These are phyloP conservation scores for Pseudovirgaria hyperparasitica DNA, from an alignment of 2,329 filamentous ascomycete species.

Conservation along the genomic window DNA sequence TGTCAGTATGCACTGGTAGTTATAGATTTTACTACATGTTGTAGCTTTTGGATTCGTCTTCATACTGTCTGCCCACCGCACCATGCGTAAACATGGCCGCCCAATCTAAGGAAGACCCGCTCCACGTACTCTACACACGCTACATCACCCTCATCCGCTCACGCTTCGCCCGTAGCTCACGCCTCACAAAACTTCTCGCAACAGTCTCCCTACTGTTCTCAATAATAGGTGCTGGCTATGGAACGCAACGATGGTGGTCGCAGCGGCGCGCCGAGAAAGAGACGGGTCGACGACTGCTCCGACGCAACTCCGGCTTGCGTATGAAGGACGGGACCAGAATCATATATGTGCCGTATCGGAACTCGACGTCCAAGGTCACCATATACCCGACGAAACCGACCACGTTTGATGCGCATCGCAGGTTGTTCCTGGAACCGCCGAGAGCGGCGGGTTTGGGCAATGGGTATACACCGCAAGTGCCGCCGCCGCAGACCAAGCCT, in stretches of 20 bases:
- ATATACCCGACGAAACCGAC: slow-evolving; percentile 83
- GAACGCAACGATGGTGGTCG: slow-evolving; percentile 66
- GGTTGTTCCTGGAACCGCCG: slow-evolving; percentile 85
- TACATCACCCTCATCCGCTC: slow-evolving; percentile 37
- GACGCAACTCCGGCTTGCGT: slow-evolving; percentile 83
- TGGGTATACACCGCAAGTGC: slow-evolving; percentile 51
- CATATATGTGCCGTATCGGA: slow-evolving; percentile 88
- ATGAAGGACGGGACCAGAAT: slow-evolving; percentile 92
- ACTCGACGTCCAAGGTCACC: slow-evolving; percentile 77
- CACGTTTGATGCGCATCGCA: slow-evolving; percentile 90
- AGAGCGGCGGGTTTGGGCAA: slow-evolving; percentile 66
- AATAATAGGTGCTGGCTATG: slow-evolving; percentile 68
- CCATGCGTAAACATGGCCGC: slow-evolving; percentile 53
- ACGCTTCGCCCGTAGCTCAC: slow-evolving; percentile 51
- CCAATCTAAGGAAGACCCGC: slow-evolving; percentile 63
- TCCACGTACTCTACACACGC: slow-evolving; percentile 32
- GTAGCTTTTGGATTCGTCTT: no score
- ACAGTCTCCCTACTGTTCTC: slow-evolving; percentile 64
- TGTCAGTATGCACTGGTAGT: no score
- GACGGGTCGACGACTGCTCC: slow-evolving; percentile 66
- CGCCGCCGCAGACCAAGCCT: slow-evolving; percentile 81
- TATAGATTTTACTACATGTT: no score
- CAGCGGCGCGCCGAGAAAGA: slow-evolving; percentile 64
- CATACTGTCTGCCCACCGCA: no score
- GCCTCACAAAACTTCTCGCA: slow-evolving; percentile 59